Percentiles rank a stretch among this genome's conserved stretches.
Evolutionary conservation across 2,329 filamentous ascomycete species (phyloP).

Genomic region (Dothideomycetes sp.): DNA sequence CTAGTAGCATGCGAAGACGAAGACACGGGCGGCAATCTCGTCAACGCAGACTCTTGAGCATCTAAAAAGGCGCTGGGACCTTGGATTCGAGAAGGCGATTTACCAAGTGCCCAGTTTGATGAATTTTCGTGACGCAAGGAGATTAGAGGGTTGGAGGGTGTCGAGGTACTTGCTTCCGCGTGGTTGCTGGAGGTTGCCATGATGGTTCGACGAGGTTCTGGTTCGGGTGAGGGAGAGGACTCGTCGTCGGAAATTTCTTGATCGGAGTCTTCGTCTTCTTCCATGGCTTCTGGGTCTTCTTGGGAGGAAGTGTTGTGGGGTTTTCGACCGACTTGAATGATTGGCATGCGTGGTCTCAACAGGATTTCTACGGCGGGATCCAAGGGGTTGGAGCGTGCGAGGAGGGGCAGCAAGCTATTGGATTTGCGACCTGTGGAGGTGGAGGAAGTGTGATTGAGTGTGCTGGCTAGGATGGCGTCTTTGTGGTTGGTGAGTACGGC

Average conservation of each 20-base stretch:
- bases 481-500: conserved; percentile 62
- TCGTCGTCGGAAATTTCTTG: background rate
- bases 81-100: background rate
- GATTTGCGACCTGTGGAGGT: conserved; percentile 41
- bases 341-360: conserved; percentile 43
- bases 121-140: background rate
- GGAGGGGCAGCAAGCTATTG: conserved; percentile 70
- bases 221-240: no score
- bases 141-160: no score
- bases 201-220: no score
- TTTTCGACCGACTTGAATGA: conserved; percentile 24
- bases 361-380: conserved; percentile 64
- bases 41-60: no score
- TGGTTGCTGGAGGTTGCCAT: background rate
- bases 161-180: background rate
- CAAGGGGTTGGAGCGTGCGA: conserved; percentile 56
- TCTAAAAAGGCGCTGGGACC: background rate
- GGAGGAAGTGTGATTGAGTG: conserved; percentile 64
- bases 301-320: conserved; percentile 10
- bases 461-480: conserved; percentile 68
- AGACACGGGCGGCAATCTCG: no score
- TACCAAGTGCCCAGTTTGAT: background rate
- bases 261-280: conserved; percentile 15
- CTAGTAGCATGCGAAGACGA: no score
- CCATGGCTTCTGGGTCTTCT: conserved; percentile 16